Percentiles rank a stretch among this genome's conserved stretches.
Conservation (phyloP, 2,329 filamentous ascomycete genomes). For the Talaromyces albobiverticillius region DNA sequence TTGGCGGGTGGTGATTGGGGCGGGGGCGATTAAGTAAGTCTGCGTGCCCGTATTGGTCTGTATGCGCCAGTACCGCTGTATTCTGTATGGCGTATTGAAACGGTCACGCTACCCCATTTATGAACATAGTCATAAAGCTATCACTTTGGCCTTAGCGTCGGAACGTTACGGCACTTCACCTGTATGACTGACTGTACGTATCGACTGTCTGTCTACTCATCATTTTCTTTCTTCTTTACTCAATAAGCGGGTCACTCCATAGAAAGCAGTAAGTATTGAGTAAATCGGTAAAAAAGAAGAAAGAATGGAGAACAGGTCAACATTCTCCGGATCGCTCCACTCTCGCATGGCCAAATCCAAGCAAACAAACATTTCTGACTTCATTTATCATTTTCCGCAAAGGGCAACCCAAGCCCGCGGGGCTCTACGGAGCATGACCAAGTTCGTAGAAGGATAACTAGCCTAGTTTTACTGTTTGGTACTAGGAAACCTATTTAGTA, state of each 20-base stretch:
- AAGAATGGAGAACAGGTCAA: background rate
- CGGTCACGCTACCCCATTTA: background rate
- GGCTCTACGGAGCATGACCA: too few relatives aligned
- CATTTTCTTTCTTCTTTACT: background rate
- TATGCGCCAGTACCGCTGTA: background rate
- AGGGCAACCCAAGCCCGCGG: too few relatives aligned
- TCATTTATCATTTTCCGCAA: too few relatives aligned
- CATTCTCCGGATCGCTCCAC: background rate
- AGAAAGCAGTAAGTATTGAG: too few relatives aligned
- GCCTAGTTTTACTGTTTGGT: too few relatives aligned
- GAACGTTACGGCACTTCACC: constrained; percentile 1
- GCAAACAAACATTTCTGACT: too few relatives aligned
- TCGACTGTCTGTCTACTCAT: background rate
- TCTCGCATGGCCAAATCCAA: background rate
- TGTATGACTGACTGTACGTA: background rate
- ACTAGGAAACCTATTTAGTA: too few relatives aligned
- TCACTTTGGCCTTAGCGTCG: too few relatives aligned
- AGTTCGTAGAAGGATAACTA: too few relatives aligned
- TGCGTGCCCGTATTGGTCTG: background rate
- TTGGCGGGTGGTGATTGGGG: background rate
- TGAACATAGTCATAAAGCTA: background rate
- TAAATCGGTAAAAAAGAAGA: too few relatives aligned
- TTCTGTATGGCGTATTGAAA: background rate
- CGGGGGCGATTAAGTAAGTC: background rate
- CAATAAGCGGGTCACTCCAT: too few relatives aligned